phyloP scores from a whole-genome alignment of 2,329 filamentous ascomycete species.

The Trichoderma afroharzianum region DNA sequence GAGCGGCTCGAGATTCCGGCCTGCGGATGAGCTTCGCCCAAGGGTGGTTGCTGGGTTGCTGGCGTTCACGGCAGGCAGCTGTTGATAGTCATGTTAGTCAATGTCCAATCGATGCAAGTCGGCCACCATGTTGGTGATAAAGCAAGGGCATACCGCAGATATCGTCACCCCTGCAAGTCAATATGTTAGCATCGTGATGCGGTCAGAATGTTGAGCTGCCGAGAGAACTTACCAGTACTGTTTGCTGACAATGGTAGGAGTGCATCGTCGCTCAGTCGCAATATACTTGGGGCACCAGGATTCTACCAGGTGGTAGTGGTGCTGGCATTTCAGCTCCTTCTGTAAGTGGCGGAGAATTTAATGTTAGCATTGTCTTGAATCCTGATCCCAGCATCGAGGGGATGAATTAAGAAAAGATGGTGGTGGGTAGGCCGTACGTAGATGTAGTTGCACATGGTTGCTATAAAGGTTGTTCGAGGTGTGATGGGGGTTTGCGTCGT shows the following conservation, averaged over 20 bases:
- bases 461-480: not conserved
- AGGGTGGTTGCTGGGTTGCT: slow-evolving; percentile 36
- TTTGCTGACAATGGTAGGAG: slow-evolving; percentile 42
- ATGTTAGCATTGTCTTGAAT: slow-evolving; percentile 14
- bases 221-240: slow-evolving; percentile 41
- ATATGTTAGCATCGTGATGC: slow-evolving; percentile 24
- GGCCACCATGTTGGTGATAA: not conserved
- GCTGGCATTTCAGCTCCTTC: slow-evolving; percentile 51
- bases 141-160: slow-evolving; percentile 40
- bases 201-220: not conserved
- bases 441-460: slow-evolving; percentile 50
- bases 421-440: slow-evolving; percentile 34
- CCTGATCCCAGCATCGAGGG: not conserved
- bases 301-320: slow-evolving; percentile 48
- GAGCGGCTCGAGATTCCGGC: slow-evolving; percentile 29
- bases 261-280: slow-evolving; percentile 41
- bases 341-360: slow-evolving; percentile 22
- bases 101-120: not conserved
- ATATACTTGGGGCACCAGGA: slow-evolving; percentile 46
- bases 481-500: not conserved
- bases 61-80: slow-evolving; percentile 40
- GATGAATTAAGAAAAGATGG: not conserved
- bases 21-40: slow-evolving; percentile 38
- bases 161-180: slow-evolving; percentile 38
- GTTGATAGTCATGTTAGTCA: slow-evolving; percentile 22